phyloP scores from a whole-genome alignment of 169 alveolate genomes.

The Plasmodium malariae region DNA sequence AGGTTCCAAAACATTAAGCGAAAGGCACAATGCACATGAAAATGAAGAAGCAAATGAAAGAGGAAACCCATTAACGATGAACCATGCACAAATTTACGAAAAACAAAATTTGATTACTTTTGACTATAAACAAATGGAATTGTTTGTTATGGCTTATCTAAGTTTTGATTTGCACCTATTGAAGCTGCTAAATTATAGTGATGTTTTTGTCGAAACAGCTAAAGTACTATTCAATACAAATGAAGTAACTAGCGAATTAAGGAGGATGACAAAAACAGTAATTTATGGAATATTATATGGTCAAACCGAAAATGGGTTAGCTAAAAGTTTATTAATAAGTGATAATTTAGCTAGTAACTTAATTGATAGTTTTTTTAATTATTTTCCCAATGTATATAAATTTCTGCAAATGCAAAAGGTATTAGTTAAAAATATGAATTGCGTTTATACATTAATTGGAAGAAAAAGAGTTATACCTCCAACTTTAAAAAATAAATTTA shows the following conservation, averaged over 20 bases:
- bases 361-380: conserved; percentile 76
- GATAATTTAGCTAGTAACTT: conserved; percentile 73
- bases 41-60: too few species aligned
- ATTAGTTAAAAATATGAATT: conserved; percentile 62
- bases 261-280: conserved; percentile 82
- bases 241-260: conserved; percentile 78
- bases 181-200: conserved; percentile 50
- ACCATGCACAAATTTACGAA: background rate
- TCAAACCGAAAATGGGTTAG: conserved; percentile 81
- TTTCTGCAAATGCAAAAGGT: conserved; percentile 78
- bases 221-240: conserved; percentile 73
- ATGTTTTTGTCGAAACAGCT: conserved; percentile 78
- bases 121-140: conserved; percentile 83
- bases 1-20: too few species aligned
- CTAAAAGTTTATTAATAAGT: conserved; percentile 77
- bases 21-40: too few species aligned
- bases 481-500: conserved; percentile 66
- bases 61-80: too few species aligned
- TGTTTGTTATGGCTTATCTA: conserved; percentile 81
- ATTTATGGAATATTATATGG: conserved; percentile 84
- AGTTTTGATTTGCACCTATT: conserved; percentile 77
- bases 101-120: conserved; percentile 71
- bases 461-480: conserved; percentile 74
- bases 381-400: conserved; percentile 75
- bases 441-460: conserved; percentile 80